A percentile compares a stretch with the other conserved stretches of the same genome.
phyloP scores from a whole-genome alignment of 139 green algal genomes.

The Yamagishiella unicocca region DNA sequence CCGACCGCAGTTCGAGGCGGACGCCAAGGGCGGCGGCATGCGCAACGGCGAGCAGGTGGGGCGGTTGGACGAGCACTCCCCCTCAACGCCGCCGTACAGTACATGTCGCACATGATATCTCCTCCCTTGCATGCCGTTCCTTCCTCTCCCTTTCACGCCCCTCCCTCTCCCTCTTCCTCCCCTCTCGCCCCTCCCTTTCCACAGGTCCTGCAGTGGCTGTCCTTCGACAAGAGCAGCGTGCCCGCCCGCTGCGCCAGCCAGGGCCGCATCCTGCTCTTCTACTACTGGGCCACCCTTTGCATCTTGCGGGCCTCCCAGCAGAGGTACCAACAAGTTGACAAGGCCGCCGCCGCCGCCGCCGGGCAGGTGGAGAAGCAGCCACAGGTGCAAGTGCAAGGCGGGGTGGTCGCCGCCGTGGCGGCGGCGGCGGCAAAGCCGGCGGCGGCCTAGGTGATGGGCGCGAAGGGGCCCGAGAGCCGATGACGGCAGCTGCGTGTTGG shows the following conservation, averaged over 20 bases:
- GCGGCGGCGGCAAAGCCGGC: not conserved
- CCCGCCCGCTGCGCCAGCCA: constrained; percentile 49
- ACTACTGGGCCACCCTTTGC: constrained; percentile 82
- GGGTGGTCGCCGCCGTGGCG: not conserved
- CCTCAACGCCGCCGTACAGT: not conserved
- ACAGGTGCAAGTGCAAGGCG: not conserved
- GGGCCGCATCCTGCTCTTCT: constrained; percentile 72
- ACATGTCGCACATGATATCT: not conserved
- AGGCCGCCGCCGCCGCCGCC: not conserved
- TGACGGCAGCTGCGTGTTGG: not conserved
- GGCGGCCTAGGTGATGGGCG: not conserved
- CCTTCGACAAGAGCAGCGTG: constrained; percentile 39
- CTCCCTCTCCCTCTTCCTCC: not conserved
- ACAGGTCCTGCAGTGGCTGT: constrained; percentile 48
- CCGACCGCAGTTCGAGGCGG: constrained; percentile 52
- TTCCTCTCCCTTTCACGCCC: not conserved
- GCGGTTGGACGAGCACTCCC: not conserved
- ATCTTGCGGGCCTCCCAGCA: constrained; percentile 75
- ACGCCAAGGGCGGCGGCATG: constrained; percentile 54
- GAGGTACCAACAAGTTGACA: constrained; percentile 60
- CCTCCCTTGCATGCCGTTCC: not conserved
- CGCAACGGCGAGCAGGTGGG: constrained; percentile 62
- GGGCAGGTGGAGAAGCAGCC: not conserved
- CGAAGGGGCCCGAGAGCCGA: not conserved
- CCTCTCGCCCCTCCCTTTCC: not conserved